Evolutionary conservation across 345 rosid genomes (phyloP).

Genomic region (Eucalyptus coolabah): DNA sequence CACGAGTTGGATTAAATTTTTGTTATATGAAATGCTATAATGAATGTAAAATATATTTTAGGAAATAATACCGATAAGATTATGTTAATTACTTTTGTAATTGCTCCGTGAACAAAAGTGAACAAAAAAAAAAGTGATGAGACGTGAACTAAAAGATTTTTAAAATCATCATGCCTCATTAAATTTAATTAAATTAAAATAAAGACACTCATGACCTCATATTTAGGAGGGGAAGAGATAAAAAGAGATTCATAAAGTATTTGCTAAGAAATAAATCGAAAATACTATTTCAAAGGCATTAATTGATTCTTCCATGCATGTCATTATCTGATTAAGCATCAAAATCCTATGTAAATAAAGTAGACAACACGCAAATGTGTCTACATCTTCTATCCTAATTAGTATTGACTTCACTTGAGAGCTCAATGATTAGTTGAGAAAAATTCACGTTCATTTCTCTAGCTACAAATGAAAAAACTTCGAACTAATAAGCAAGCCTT

Average conservation of each 20-base stretch:
- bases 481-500: too few species aligned
- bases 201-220: neutral
- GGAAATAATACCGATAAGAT: neutral
- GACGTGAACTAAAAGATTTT: neutral
- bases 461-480: too few species aligned
- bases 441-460: too few species aligned
- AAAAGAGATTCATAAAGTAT: neutral
- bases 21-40: neutral
- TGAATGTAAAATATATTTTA: neutral
- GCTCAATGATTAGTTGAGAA: neutral
- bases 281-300: neutral
- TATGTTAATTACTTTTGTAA: neutral
- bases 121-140: neutral
- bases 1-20: neutral
- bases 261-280: neutral
- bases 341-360: neutral
- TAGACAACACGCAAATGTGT: neutral
- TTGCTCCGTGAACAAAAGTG: neutral
- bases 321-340: neutral
- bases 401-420: neutral
- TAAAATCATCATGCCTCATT: neutral
- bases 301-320: neutral
- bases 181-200: neutral
- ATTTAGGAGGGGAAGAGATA: neutral
- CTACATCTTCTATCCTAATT: neutral